Evolutionary conservation across 2,329 filamentous ascomycete genomes (phyloP).

Genomic region (Cordyceps sp.): DNA sequence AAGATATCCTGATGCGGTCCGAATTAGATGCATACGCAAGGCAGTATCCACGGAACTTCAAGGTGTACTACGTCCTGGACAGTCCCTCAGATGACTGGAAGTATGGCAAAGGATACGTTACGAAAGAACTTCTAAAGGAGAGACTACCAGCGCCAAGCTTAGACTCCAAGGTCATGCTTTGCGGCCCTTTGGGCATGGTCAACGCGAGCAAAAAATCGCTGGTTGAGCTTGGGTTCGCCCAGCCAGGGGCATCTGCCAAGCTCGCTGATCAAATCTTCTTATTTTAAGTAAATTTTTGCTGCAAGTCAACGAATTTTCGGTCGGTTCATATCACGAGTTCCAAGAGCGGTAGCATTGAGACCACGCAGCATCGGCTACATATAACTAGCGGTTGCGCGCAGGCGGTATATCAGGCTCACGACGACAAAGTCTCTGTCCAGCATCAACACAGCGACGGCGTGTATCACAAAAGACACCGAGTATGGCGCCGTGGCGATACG

Average conservation of each 20-base stretch:
- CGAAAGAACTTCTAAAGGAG: constrained; percentile 28
- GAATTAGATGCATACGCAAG: constrained; percentile 37
- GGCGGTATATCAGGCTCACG: no score
- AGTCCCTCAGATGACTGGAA: constrained; percentile 27
- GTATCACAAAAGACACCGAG: no score
- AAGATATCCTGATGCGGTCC: constrained; percentile 39
- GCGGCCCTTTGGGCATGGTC: constrained; percentile 45
- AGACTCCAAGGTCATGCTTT: constrained; percentile 38
- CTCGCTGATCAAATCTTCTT: constrained; percentile 38
- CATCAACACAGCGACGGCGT: no score
- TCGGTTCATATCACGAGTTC: no score
- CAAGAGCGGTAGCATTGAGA: no score
- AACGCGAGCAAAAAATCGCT: constrained; percentile 36
- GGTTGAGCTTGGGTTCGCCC: constrained; percentile 30
- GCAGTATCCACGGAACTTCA: constrained; percentile 34
- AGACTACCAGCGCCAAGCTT: constrained; percentile 25
- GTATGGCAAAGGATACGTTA: constrained; percentile 32
- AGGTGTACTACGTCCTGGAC: constrained; percentile 38
- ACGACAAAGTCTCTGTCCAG: no score
- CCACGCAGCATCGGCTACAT: no score
- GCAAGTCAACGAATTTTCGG: no score
- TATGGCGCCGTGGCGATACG: no score
- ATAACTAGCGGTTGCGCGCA: no score
- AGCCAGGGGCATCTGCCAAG: constrained; percentile 30
- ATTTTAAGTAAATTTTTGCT: no score